A percentile compares a stretch with the other conserved stretches of the same genome.
These are phyloP conservation scores for Fonsecaea monophora DNA, from an alignment of 2,329 filamentous ascomycete genomes.

Conservation along the genomic window DNA sequence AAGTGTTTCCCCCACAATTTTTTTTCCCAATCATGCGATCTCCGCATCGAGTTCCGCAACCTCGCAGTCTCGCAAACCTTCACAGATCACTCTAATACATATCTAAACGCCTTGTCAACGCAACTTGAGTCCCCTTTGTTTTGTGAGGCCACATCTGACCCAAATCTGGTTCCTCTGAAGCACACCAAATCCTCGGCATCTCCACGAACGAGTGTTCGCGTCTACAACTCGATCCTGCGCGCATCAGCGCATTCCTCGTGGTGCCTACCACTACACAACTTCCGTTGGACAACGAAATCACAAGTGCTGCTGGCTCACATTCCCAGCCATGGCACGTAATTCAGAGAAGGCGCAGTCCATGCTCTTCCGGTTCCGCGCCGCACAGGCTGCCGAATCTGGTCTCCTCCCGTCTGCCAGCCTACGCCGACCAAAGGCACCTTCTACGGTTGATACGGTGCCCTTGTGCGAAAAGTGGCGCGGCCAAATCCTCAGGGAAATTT, in stretches of 20 bases:
- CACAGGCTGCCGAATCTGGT: slow-evolving; percentile 92
- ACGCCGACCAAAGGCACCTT: slow-evolving; percentile 89
- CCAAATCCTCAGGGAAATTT: slow-evolving; percentile 95
- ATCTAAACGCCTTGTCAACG: not conserved
- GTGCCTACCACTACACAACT: not conserved
- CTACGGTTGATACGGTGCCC: slow-evolving; percentile 81
- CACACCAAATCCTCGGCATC: not conserved
- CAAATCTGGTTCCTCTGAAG: not conserved
- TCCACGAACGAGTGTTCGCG: not conserved
- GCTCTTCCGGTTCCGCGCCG: slow-evolving; percentile 99
- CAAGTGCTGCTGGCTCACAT: not conserved
- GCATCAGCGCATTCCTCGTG: not conserved
- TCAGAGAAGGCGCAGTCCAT: slow-evolving; percentile 99
- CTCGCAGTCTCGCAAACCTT: not conserved
- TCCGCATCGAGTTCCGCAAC: slow-evolving; percentile 17
- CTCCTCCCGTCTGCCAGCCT: slow-evolving; percentile 93
- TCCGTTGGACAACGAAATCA: not conserved
- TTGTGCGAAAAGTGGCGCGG: slow-evolving; percentile 97
- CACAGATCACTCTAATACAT: not conserved
- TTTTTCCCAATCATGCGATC: slow-evolving; percentile 9
- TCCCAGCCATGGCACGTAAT: slow-evolving; percentile 73
- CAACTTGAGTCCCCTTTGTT: not conserved
- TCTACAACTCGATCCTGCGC: not conserved
- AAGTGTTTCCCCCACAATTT: not conserved
- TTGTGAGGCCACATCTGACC: not conserved